phyloP scores from a whole-genome alignment of 225 moss, liverwort and hornwort species.

The Marchantia polymorpha region DNA sequence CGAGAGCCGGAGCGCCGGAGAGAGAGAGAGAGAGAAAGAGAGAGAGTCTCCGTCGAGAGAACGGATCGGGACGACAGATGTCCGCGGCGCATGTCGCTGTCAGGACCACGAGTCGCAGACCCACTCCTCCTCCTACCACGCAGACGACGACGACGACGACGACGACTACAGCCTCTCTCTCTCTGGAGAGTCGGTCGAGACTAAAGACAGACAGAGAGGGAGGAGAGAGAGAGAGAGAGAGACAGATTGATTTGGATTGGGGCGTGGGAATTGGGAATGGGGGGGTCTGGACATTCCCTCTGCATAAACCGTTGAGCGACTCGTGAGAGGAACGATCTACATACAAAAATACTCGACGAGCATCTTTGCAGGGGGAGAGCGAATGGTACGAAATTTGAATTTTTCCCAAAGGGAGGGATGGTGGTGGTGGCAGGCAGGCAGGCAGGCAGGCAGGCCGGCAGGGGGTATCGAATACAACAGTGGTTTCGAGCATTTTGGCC shows the following conservation, averaged over 20 bases:
- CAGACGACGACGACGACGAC: not conserved
- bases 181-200: not conserved
- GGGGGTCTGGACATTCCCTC: constrained; percentile 4
- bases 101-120: constrained; percentile 9
- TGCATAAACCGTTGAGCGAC: constrained; percentile 3
- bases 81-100: not conserved
- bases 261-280: too few species aligned
- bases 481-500: not conserved
- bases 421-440: not conserved
- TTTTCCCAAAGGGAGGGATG: not conserved
- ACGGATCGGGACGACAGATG: not conserved
- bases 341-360: not conserved
- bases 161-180: not conserved
- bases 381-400: constrained; percentile 16
- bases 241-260: not conserved
- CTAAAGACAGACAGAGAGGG: not conserved
- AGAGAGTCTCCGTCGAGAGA: not conserved
- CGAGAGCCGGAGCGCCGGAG: not conserved
- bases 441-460: too few species aligned
- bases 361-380: constrained; percentile 1
- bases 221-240: not conserved
- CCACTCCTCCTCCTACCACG: not conserved
- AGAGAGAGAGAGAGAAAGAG: too few species aligned
- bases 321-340: not conserved
- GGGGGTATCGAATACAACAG: not conserved